Base-by-base conservation (phyloP, 768 basidiomycete species). In the Agaricus sinodeliciosus region DNA sequence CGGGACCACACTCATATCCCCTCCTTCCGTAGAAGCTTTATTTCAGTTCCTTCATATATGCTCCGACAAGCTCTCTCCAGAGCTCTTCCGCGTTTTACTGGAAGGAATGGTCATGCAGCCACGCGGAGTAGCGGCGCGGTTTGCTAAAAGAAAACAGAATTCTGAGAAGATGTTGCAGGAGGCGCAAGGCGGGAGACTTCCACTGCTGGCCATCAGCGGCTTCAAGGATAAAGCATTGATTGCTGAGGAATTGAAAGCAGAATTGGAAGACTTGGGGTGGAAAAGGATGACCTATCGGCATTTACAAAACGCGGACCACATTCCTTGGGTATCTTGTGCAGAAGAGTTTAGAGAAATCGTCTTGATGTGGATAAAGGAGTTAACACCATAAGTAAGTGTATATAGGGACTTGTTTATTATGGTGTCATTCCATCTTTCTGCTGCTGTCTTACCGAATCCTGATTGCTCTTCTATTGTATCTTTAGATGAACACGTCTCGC, bases 301-400 rank as follows among this genome's bases (percentile, higher is more conserved):
- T 11, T 51, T 69, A 11, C 55, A 57, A 6, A 58, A 65, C 11
- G 63, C 60, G 15, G 67, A 65, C 43, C 69, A 70, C 49, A 61
- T 64, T 48, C 60, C 62, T 4, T 67, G 66, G 65, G 48, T 67
- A 43, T 56, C 57, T 34, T 45, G 60, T 28, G 54, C 62, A 2
- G 60, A 57, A 4, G 55, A 39, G 27, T 67, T 67, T 51, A 58
- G 63, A 44, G 49, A 55, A 9, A 58, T 48, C 18, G 49, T 68
- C 19, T 46, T 67, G 39, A 28, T 40, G 28, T 67, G 66, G 65
- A 36, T 67, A 7, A 25, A 19, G 18, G 48, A 40, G n/a, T 19
- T 5, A 12, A 19, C n/a, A 3, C 19, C n/a, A 19, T 43, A 43
- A 19, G 5, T 3, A 19, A 18, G 26, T n/a, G 26, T 19, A 43